These are phyloP conservation scores for Pseudogymnoascus sp. DNA, from an alignment of 2,329 filamentous ascomycete species.

Conservation along the genomic window DNA sequence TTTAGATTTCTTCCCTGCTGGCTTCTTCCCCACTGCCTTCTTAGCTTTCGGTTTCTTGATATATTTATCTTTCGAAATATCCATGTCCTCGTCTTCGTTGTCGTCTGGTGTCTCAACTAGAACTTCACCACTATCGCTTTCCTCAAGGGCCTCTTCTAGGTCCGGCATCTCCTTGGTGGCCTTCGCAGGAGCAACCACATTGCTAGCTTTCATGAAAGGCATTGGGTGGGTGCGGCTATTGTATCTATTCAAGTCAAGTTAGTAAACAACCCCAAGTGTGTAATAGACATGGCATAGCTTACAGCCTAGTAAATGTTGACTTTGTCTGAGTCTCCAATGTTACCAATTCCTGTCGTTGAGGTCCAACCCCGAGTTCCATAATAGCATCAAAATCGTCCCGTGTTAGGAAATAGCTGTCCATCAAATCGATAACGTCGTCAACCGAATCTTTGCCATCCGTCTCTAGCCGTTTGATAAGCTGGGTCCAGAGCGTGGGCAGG, in stretches of 20 bases:
- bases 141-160: slow-evolving; percentile 91
- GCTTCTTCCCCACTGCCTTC: slow-evolving; percentile 41
- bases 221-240: slow-evolving; percentile 80
- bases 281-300: slow-evolving; percentile 34
- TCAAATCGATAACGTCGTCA: slow-evolving; percentile 76
- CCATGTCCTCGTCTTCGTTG: slow-evolving; percentile 68
- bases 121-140: slow-evolving; percentile 70
- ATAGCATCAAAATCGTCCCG: slow-evolving; percentile 92
- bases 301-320: slow-evolving; percentile 79
- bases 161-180: slow-evolving; percentile 72
- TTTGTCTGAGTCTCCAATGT: slow-evolving; percentile 82
- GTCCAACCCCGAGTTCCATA: slow-evolving; percentile 80
- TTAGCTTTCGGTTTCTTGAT: slow-evolving; percentile 84
- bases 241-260: slow-evolving; percentile 46
- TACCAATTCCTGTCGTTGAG: slow-evolving; percentile 65
- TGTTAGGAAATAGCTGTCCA: slow-evolving; percentile 95
- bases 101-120: slow-evolving; percentile 45
- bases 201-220: slow-evolving; percentile 92
- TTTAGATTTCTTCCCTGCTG: slow-evolving; percentile 34
- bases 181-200: slow-evolving; percentile 63
- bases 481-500: slow-evolving; percentile 76
- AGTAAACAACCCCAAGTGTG: not conserved
- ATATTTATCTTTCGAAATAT: slow-evolving; percentile 91
- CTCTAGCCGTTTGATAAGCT: slow-evolving; percentile 65
- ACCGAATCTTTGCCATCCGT: slow-evolving; percentile 74